A percentile compares a stretch with the other conserved stretches of the same genome.
phyloP scores from a whole-genome alignment of 768 basidiomycete genomes.

The Rhizopogon salebrosus region DNA sequence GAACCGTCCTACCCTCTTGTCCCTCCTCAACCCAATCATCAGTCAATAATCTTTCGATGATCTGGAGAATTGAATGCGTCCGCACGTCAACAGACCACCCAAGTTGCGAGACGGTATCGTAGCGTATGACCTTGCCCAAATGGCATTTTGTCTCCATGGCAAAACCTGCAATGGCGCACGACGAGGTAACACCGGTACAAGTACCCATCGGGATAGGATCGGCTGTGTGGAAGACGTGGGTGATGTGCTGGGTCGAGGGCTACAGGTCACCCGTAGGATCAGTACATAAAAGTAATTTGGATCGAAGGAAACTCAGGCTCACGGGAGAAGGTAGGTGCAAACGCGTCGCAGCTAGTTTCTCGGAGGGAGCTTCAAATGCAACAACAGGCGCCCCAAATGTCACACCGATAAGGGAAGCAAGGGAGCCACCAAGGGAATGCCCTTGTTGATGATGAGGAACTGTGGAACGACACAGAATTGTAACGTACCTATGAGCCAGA shows the following conservation, averaged over 20 bases:
- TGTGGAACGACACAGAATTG: background rate
- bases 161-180: conserved; percentile 81
- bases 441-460: conserved; percentile 18
- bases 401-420: conserved; percentile 78
- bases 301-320: conserved; percentile 3
- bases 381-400: conserved; percentile 95
- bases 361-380: conserved; percentile 82
- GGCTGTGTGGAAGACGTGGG: conserved; percentile 88
- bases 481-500: conserved; percentile 74
- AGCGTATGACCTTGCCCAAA: conserved; percentile 73
- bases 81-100: conserved; percentile 76
- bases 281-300: background rate
- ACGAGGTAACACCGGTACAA: conserved; percentile 71
- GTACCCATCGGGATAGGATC: conserved; percentile 90
- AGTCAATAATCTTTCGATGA: conserved; percentile 64
- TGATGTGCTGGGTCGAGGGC: conserved; percentile 72
- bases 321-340: conserved; percentile 88
- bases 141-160: conserved; percentile 89
- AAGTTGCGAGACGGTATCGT: conserved; percentile 80
- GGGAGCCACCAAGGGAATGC: conserved; percentile 81
- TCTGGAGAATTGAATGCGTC: conserved; percentile 63
- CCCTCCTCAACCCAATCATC: conserved; percentile 48
- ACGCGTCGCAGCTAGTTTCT: conserved; percentile 63
- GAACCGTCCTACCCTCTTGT: conserved; percentile 32
- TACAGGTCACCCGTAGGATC: conserved; percentile 18